Percentiles rank a stretch among this genome's conserved stretches.
These are phyloP conservation scores for Candida rishiriensis DNA, from an alignment of 805 yeast genomes.

Conservation along the genomic window DNA sequence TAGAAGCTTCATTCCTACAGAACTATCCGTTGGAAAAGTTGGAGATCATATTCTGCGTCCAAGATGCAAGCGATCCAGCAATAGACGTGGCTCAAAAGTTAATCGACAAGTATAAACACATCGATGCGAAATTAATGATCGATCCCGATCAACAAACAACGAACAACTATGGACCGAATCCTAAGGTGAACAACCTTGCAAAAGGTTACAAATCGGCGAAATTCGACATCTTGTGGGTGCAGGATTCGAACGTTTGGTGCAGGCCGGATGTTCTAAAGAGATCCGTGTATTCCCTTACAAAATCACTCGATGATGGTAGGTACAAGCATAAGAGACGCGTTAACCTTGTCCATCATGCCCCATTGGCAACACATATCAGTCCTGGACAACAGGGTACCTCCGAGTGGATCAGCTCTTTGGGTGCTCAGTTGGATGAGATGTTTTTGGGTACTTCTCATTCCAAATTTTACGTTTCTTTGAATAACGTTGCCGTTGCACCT, in stretches of 20 bases:
- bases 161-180: constrained; percentile 74
- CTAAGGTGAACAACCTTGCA: constrained; percentile 82
- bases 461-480: constrained; percentile 77
- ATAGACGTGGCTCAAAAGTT: constrained; percentile 50
- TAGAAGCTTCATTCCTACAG: constrained; percentile 65
- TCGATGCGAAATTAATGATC: constrained; percentile 55
- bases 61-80: constrained; percentile 57
- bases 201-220: constrained; percentile 70
- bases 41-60: constrained; percentile 77
- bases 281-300: constrained; percentile 49
- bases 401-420: constrained; percentile 33
- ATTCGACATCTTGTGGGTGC: constrained; percentile 74
- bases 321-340: constrained; percentile 37
- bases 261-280: constrained; percentile 58
- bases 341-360: constrained; percentile 76
- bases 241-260: constrained; percentile 84
- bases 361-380: constrained; percentile 45
- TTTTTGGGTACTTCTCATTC: constrained; percentile 80
- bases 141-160: constrained; percentile 34
- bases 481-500: constrained; percentile 71
- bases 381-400: not conserved
- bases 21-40: constrained; percentile 54
- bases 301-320: constrained; percentile 50
- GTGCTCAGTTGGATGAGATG: constrained; percentile 79
- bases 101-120: constrained; percentile 47